These are phyloP conservation scores for Nannizziopsis arthrosporioides DNA, from an alignment of 2,329 filamentous ascomycete species.

Conservation along the genomic window DNA sequence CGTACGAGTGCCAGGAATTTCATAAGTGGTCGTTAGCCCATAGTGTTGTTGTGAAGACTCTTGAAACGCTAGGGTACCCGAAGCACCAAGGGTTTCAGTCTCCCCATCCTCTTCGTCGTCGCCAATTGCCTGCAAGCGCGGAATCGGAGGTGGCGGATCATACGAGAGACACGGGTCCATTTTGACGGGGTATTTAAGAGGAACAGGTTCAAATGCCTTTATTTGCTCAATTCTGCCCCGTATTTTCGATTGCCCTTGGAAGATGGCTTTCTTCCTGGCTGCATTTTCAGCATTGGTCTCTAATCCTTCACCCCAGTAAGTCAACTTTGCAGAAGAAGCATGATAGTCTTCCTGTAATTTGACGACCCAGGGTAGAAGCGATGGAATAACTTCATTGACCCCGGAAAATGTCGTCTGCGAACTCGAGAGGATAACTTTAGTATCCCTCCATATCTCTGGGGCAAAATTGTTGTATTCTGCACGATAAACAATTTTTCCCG, in stretches of 20 bases:
- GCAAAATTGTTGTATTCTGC: slow-evolving; percentile 52
- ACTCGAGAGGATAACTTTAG: slow-evolving; percentile 50
- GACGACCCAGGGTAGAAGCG: slow-evolving; percentile 47
- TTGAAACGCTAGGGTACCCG: slow-evolving; percentile 22
- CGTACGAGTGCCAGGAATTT: slow-evolving; percentile 30
- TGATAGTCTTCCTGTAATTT: slow-evolving; percentile 31
- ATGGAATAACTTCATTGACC: slow-evolving; percentile 45
- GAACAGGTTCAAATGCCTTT: too few species aligned
- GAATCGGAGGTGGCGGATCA: not conserved
- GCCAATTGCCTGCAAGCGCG: too few species aligned
- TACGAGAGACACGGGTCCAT: too few species aligned
- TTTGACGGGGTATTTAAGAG: too few species aligned
- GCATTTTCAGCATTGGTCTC: slow-evolving; percentile 13
- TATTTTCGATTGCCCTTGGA: too few species aligned
- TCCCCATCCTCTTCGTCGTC: slow-evolving; percentile 16
- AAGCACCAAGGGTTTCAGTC: slow-evolving; percentile 12
- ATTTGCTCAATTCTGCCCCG: too few species aligned
- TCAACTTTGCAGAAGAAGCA: slow-evolving; percentile 15
- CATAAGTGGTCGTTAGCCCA: slow-evolving; percentile 33
- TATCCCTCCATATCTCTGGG: slow-evolving; percentile 52
- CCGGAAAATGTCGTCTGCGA: slow-evolving; percentile 50
- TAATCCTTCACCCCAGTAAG: slow-evolving; percentile 14
- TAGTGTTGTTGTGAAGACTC: slow-evolving; percentile 31
- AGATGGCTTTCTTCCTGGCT: slow-evolving; percentile 2
- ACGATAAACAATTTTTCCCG: slow-evolving; percentile 48